Base-by-base conservation (phyloP, 495 filamentous ascomycete species). In the Aspergillus wentii region DNA sequence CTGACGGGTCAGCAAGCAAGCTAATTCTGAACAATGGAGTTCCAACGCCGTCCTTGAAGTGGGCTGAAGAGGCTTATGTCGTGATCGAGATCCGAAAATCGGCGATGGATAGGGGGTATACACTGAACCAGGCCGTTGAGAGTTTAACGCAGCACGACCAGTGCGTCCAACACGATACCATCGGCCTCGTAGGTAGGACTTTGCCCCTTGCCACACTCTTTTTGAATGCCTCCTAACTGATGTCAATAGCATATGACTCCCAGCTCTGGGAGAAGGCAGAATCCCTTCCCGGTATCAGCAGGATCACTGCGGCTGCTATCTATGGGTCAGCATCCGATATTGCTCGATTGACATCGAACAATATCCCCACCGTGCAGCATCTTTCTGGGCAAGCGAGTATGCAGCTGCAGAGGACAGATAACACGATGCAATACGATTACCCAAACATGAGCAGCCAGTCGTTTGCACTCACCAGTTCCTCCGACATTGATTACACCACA, bases 41-140 rank as follows among this genome's bases (percentile, higher is more conserved):
- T 7, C 44, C 43, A 8, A 36, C 39, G 2, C 44, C 44, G 4
- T n/a, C 33, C 9, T 18, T 40, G 19, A 54, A 54, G 34, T 51
- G 51, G 51, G 43, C 47, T 3, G 48, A 55, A 37, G 51, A 55
- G 22, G 30, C 43, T 11, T 54, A 51, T 25, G 34, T 33, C 5
- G 43, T 54, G 1, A 31, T 44, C 1, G 36, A 50, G 33, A 39
- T 54, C 17, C 35, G 40, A 20, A 30, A 38, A 11, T 27, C 18
- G 4, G 41, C 37, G 5, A 11, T 40, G 13, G 22, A 42, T 2
- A 16, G 11, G 7, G 37, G 25, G 23, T 26, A 26, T 14, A 5
- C 5, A 14, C 27, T 5, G n/a, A 4, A 13, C 17, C 28, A 5
- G 6, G 30, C 40, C 17, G 17, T 30, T 18, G 31, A n/a, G 25